Percentiles rank a stretch among this genome's conserved stretches.
phyloP scores from a whole-genome alignment of 805 yeast species.

The Candida nanaspora region DNA sequence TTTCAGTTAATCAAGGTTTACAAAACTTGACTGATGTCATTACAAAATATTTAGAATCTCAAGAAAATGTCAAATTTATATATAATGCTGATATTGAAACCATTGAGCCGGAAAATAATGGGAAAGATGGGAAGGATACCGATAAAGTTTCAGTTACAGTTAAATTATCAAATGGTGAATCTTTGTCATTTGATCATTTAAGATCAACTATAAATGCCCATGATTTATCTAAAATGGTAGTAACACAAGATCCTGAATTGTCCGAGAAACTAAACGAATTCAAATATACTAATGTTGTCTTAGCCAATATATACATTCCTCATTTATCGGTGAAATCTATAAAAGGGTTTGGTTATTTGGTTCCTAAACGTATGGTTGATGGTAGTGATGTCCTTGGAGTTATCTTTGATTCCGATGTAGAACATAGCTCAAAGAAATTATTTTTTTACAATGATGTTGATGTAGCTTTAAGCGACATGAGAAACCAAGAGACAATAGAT shows the following conservation, averaged over 20 bases:
- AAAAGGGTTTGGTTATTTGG: conserved; percentile 81
- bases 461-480: conserved; percentile 4
- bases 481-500: background rate
- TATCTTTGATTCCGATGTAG: conserved; percentile 84
- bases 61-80: conserved; percentile 34
- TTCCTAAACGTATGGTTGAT: conserved; percentile 48
- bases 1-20: conserved; percentile 49
- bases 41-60: conserved; percentile 26
- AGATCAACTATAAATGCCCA: conserved; percentile 50
- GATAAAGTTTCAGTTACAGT: background rate
- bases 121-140: conserved; percentile 4
- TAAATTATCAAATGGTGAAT: background rate
- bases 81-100: conserved; percentile 21
- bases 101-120: conserved; percentile 5
- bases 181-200: conserved; percentile 41
- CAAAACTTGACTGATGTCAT: conserved; percentile 43
- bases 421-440: conserved; percentile 36
- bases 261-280: conserved; percentile 12
- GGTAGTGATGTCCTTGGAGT: conserved; percentile 67
- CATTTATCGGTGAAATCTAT: conserved; percentile 30
- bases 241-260: conserved; percentile 5
- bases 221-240: conserved; percentile 28
- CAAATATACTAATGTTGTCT: conserved; percentile 43
- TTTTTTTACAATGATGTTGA: conserved; percentile 14
- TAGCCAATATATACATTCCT: conserved; percentile 64